Evolutionary conservation across 768 basidiomycete species (phyloP), one percentile per base, ranked within the genome.

Genomic region (Hygrocybe punicea): DNA sequence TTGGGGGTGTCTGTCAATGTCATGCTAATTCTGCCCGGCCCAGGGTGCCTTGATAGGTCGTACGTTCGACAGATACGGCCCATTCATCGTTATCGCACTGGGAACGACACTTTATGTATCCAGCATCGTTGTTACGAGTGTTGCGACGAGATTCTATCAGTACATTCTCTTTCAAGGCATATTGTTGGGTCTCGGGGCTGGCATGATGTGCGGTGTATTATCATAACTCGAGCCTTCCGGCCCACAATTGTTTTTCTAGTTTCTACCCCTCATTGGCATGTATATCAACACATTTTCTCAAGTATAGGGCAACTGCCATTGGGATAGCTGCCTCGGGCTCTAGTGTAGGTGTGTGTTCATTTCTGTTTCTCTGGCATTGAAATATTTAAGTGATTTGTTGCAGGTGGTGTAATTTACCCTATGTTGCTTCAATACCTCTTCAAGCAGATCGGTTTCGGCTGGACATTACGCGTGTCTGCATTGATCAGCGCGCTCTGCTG

Each of bases 251-350:
- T 51, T 51, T 62, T 54, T 57, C 37, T 53, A 89, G 86, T 39
- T 89, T 88, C 67, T 88, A 87, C 61, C 88, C 89, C 0, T 75
- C 85, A 0, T 71, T 91, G 29, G 78, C 85, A 3, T 83, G 84
- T 51, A 76, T 89, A 9, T 80, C 86, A 0, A 89, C 84, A 1
- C 78, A 84, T 66, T 91, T 89, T 70, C 64, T 66, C 48, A 78
- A 78, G 59, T 83, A 84, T 59, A 80, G 88, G 13, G 86, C 85
- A 3, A 84, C 89, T 2, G 87, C 89, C 0, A 73, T 87, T 36
- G 90, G 90, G 2, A 72, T 92, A 55, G 84, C 83, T 16, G 77
- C 81, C 1, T 81, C 87, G 34, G 90, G 90, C n/a, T 84, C 85
- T 23, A 81, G 85, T 55, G 66, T 81, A 55, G 86, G 86, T 84